Evolutionary conservation across 805 yeast genomes (phyloP).

Genomic region (Millerozyma miso): DNA sequence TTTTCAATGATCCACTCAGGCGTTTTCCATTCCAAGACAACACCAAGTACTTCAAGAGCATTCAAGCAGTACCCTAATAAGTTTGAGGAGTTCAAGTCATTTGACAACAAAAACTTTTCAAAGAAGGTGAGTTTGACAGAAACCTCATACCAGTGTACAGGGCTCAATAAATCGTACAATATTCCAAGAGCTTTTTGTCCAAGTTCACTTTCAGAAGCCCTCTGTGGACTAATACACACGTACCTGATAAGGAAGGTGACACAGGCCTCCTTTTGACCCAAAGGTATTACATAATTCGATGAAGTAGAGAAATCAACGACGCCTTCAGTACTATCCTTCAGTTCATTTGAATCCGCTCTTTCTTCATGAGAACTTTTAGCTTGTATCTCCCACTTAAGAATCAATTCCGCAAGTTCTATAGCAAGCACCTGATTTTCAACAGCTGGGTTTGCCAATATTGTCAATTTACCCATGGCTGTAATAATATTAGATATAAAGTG

Average conservation of each 20-base stretch:
- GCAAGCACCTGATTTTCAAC: slow-evolving; percentile 81
- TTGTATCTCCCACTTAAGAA: slow-evolving; percentile 78
- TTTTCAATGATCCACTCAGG: slow-evolving; percentile 77
- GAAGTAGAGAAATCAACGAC: slow-evolving; percentile 42
- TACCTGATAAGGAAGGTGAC: slow-evolving; percentile 84
- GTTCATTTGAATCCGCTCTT: slow-evolving; percentile 12
- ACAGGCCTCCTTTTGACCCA: slow-evolving; percentile 82
- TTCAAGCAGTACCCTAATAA: slow-evolving; percentile 78
- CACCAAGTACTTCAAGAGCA: slow-evolving; percentile 84
- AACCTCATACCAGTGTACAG: slow-evolving; percentile 82
- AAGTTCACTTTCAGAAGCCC: slow-evolving; percentile 77
- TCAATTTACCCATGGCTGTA: slow-evolving; percentile 86
- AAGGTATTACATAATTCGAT: slow-evolving; percentile 57
- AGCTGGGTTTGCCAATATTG: slow-evolving; percentile 71
- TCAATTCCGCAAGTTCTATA: slow-evolving; percentile 81
- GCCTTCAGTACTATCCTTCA: slow-evolving; percentile 6
- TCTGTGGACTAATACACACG: slow-evolving; percentile 78
- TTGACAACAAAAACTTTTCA: slow-evolving; percentile 77
- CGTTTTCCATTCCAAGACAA: slow-evolving; percentile 74
- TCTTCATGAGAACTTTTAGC: slow-evolving; percentile 23
- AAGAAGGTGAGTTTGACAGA: slow-evolving; percentile 82
- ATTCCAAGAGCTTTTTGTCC: slow-evolving; percentile 81
- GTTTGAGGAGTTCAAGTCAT: slow-evolving; percentile 67
- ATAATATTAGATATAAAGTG: slow-evolving; percentile 86
- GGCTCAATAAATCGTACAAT: slow-evolving; percentile 65